phyloP scores from a whole-genome alignment of 1,284 basidiomycete species.

The Ganoderma resinaceum region DNA sequence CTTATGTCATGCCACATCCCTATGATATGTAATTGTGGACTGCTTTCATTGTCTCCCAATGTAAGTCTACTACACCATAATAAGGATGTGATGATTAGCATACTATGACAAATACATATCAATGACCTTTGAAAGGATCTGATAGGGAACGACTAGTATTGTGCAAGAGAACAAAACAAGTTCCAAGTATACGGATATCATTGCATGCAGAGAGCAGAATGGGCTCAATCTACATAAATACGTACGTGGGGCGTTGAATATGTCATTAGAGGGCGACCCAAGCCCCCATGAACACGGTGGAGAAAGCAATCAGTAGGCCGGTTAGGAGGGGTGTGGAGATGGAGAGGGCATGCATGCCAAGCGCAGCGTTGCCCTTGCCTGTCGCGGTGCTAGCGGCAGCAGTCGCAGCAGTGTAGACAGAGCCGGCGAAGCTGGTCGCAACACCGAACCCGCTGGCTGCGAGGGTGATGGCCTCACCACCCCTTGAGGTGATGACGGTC shows the following conservation, averaged over 20 bases:
- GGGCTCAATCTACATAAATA: background rate
- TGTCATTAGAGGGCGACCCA: conserved; percentile 47
- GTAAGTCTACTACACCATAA: background rate
- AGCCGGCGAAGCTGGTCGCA: conserved; percentile 59
- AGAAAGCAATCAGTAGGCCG: conserved; percentile 50
- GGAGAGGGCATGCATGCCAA: conserved; percentile 38
- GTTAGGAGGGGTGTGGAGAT: conserved; percentile 46
- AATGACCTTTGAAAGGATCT: background rate
- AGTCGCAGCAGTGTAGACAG: conserved; percentile 50
- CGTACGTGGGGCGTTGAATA: background rate
- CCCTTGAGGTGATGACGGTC: conserved; percentile 53
- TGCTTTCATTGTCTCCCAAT: background rate
- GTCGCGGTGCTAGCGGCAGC: conserved; percentile 15
- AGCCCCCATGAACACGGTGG: conserved; percentile 49
- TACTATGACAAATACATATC: background rate
- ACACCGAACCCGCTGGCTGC: conserved; percentile 52
- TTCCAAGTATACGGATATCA: background rate
- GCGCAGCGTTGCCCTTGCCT: conserved; percentile 27
- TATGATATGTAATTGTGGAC: background rate
- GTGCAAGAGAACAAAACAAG: background rate
- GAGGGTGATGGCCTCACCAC: conserved; percentile 61
- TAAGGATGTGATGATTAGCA: background rate
- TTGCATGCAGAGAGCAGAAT: background rate
- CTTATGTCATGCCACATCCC: background rate
- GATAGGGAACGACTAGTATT: conserved; percentile 7